Base-by-base conservation (phyloP, 2,329 filamentous ascomycete species). In the Juglanconis juglandina region DNA sequence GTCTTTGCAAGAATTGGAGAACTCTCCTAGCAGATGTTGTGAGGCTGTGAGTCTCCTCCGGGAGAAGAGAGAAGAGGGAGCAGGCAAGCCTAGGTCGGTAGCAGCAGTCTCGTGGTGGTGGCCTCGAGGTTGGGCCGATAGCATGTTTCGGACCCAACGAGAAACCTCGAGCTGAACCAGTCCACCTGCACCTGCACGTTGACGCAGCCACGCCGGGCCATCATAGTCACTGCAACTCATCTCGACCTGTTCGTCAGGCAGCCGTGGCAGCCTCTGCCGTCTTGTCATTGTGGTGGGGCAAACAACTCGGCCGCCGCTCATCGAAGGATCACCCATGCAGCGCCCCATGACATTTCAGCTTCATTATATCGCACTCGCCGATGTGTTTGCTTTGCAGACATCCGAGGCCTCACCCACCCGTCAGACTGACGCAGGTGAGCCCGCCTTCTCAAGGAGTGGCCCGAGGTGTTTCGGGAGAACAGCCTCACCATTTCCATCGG, bases 101-200 rank as follows among this genome's bases (percentile, higher is more conserved):
- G 30, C 6, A 48, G 5, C 46, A 8, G 10, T 37, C 8, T 14
- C 11, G 34, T 47, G 42, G 33, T 41, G 44, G n/a, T 49, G 51
- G 57, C 57, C 57, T 37, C 30, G 5, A 33, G 5, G 17, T 53
- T 54, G 44, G 57, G 57, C 51, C 35, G 24, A 17, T 14, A 50
- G 44, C 33, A 35, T 50, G 51, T 54, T 54, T 54, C 44, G 57
- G n/a, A 10, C 49, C 37, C 48, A 53, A 52, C 30, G 42, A 42
- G 55, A 57, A 41, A 56, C 53, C 32, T 37, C 42, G 30, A 48
- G 33, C 11, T 34, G 32, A 3, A 13, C 37, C 30, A 17, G 11
- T 6, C 17, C 47, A 9, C 6, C 13, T n/a, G 17, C 6, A 49
- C 32, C 24, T 49, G 47, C 47, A 49, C 47, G 24, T 49, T 49